Evolutionary conservation across 176 grass and related monocot species (phyloP), one percentile per base, ranked within the genome.

Genomic region (Musa itinerans): DNA sequence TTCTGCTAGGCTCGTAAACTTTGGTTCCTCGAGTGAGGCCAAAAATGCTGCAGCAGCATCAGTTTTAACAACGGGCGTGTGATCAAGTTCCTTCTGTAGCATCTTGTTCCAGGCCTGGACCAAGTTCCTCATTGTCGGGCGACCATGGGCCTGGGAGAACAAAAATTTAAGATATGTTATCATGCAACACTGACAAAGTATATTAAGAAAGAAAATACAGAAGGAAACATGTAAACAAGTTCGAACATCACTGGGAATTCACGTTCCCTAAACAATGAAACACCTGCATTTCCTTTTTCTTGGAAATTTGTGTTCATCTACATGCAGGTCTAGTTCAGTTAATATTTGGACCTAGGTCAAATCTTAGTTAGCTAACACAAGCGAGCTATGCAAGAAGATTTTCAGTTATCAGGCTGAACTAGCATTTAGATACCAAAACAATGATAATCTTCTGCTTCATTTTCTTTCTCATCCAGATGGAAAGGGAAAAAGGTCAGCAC

Each of bases 21-120:
- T 94, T 61, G 90, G 88, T 82, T 99, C 95, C 82, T 99, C 95
- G 1, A 99, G 88, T 76, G 95, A 94, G 24, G 90, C 88, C 81
- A 99, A 86, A 78, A 99, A 99, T 3, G 91, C 95, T n/a, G 95
- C 82, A 13, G 95, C 91, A 9, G 95, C 95, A 87, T 99, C 95
- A 14, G 90, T 94, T 84, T 92, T 94, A 54, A 99, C 88, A 0
- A 86, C 85, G 61, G 95, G 95, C 50, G 82, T 86, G 72, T 89
- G 91, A 70, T 99, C 95, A 50, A 99, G 72, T 80, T 99, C 95
- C 85, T 89, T 91, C 51, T 92, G 95, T 69, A 99, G 71, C 91
- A 91, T 89, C 83, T 84, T 99, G 73, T 99, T 99, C 95, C 95
- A 99, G 73, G 90, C 53, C 82, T 89, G 81, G 80, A 94, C 95